Percentiles rank a stretch among this genome's conserved stretches.
These are phyloP conservation scores for Cyberlindnera saturnus DNA, from an alignment of 805 yeast species.

Conservation along the genomic window DNA sequence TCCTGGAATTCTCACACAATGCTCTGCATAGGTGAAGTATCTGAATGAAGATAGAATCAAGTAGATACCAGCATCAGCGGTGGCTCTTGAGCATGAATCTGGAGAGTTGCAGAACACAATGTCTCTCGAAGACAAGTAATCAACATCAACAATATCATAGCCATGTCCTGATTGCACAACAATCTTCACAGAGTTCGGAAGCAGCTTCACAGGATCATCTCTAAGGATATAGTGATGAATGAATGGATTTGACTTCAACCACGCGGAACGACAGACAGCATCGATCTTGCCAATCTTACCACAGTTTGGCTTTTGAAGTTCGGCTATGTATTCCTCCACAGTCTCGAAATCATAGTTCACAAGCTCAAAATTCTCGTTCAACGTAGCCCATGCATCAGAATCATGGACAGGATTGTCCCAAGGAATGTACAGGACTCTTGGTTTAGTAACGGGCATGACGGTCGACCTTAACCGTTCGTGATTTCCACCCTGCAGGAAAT, in stretches of 20 bases:
- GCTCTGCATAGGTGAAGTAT: constrained; percentile 32
- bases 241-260: constrained; percentile 35
- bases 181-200: constrained; percentile 31
- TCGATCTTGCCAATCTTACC: constrained; percentile 31
- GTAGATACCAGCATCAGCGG: constrained; percentile 33
- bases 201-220: constrained; percentile 26
- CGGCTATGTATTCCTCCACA: constrained; percentile 30
- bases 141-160: constrained; percentile 33
- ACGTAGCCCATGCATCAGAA: constrained; percentile 29
- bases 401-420: constrained; percentile 33
- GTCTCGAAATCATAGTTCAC: constrained; percentile 28
- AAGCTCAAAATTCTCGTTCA: constrained; percentile 32
- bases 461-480: too few relatives aligned
- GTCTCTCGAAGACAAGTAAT: constrained; percentile 27
- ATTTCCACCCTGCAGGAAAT: not conserved
- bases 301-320: constrained; percentile 27
- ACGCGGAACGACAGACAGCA: constrained; percentile 32
- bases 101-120: constrained; percentile 35
- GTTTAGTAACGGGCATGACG: constrained; percentile 17
- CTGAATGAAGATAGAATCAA: constrained; percentile 30
- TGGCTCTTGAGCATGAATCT: constrained; percentile 32
- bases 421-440: constrained; percentile 33
- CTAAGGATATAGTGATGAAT: constrained; percentile 31
- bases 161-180: constrained; percentile 37
- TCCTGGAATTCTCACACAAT: constrained; percentile 30